Conservation (phyloP, 2,329 filamentous ascomycete genomes). For the Parascedosporium putredinis region DNA sequence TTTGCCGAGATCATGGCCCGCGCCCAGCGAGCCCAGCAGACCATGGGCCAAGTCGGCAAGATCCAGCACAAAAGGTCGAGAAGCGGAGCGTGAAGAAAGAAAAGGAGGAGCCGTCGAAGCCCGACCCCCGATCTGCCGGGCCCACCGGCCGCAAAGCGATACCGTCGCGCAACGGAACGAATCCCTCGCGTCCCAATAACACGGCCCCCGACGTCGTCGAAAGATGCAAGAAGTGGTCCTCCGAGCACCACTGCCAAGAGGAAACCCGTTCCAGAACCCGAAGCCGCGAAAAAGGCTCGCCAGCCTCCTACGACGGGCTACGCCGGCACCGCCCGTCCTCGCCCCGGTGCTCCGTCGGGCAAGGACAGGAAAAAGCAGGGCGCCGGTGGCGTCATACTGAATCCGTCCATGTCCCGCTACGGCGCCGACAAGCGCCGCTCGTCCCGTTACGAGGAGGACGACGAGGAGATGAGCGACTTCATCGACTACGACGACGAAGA, state of each 20-base stretch:
- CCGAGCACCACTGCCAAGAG: constrained; percentile 21
- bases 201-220: neutral
- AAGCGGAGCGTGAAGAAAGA: constrained; percentile 46
- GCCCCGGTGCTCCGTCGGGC: constrained; percentile 26
- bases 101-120: constrained; percentile 34
- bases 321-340: constrained; percentile 53
- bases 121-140: constrained; percentile 11
- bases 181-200: neutral
- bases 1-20: constrained; percentile 66
- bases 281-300: constrained; percentile 47
- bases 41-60: constrained; percentile 52
- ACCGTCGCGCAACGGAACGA: neutral
- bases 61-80: constrained; percentile 68
- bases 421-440: constrained; percentile 18
- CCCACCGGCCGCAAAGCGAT: neutral
- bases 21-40: constrained; percentile 54
- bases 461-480: constrained; percentile 52
- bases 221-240: neutral
- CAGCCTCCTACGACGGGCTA: constrained; percentile 56
- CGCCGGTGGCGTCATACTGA: constrained; percentile 31
- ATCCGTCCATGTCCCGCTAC: constrained; percentile 14
- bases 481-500: constrained; percentile 52
- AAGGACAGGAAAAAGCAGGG: constrained; percentile 24
- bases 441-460: constrained; percentile 41
- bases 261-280: constrained; percentile 18